Evolutionary conservation across 2,329 filamentous ascomycete species (phyloP), one percentile per base, ranked within the genome.

Genomic region (Thielaviopsis populi): DNA sequence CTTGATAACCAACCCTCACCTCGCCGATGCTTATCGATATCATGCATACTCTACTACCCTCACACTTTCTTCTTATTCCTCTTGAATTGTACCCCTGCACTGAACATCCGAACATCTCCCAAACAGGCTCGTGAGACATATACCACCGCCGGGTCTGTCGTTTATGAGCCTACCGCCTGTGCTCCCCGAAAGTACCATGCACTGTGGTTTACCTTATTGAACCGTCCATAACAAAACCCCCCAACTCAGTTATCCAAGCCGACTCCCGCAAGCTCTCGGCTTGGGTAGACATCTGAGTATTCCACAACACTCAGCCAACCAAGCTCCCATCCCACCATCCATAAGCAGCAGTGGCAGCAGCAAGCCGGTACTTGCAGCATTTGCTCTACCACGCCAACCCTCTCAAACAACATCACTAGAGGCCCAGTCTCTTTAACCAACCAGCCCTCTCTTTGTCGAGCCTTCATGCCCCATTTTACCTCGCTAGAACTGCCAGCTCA

Each of bases 81-180:
- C 54, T 40, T 50, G 24, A 41, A 58, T 53, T 63, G 61, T 33
- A 56, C 50, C 50, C 50, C 50, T 56, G 50, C 50, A 56, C 50
- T 56, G 27, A 56, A 56, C 50, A 56, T 56, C 50, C 33, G 30
- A 56, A 33, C 50, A 56, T 56, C 50, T 56, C 50, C 50, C 17
- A 56, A 19, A 56, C 24, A 61, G 59, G 59, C 40, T 46, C 59
- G 59, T 61, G 59, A 61, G 59, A 61, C 42, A 42, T 46, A 42
- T 61, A 30, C 59, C 41, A 46, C 41, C 59, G n/a, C 59, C 59
- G 41, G 33, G 59, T 46, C 56, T 42, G 56, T 61, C n/a, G 30
- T 30, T 61, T n/a, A 59, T 61, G 42, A 30, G 40, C 37, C 42
- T 43, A 33, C 40, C 22, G 59, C 41, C 37, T 61, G 59, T 61